Evolutionary conservation across 495 filamentous ascomycete genomes (phyloP), one percentile per base, ranked within the genome.

Genomic region (Xylaria nigripes): DNA sequence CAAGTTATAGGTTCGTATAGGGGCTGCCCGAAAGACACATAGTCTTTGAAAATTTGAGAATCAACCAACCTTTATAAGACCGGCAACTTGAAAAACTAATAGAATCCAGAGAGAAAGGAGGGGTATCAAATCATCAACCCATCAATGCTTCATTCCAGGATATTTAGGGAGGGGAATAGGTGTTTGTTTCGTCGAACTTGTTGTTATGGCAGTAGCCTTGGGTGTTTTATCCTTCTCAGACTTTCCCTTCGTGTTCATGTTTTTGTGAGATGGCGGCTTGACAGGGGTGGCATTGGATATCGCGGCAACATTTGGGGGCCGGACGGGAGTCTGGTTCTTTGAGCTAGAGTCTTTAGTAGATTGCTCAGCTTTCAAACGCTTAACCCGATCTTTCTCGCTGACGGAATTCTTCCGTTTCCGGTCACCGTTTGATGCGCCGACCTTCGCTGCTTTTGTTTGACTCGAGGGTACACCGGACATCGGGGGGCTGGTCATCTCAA

Each of bases 161-260:
- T 68, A 18, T 8, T 50, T 34, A 0, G 73, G 72, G 19, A 68
- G 61, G 1, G 64, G 56, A 6, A 76, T 51, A 0, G 73, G 73
- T 21, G 73, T 75, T 41, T 69, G 60, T 54, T 70, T 75, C 18
- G 49, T 49, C 3, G 36, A 18, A 5, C 0, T 43, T 24, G 50
- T 18, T 23, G 50, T 30, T 12, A 36, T 48, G 10, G 47, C 16
- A 15, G 49, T 8, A 1, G 48, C 50, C 30, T 63, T 67, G 2
- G 47, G 27, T 9, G 56, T 64, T 0, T 57, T 58, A 0, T 25
- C 40, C 19, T 49, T 52, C 22, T 27, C 48, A 13, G 3, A 16
- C 38, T 49, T 53, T 41, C 30, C 53, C n/a, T 59, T 58, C 49
- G 57, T 62, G 12, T 18, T 40, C 46, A 60, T 57, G 16, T 49